Conservation (phyloP, 1,284 basidiomycete genomes). For the Trichosporon coremiiforme region DNA sequence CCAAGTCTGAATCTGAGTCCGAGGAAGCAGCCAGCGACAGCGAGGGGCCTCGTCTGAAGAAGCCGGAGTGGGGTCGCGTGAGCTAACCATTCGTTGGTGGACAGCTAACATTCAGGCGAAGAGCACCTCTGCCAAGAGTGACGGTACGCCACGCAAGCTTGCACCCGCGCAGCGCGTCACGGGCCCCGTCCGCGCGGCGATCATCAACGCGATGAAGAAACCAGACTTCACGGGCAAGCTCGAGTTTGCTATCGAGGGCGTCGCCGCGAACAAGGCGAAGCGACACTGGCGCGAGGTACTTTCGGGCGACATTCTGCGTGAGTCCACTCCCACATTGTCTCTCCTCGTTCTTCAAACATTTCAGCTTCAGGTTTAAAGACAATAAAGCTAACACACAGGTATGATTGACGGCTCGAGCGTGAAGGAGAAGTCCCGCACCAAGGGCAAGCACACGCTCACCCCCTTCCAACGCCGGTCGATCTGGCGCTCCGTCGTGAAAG, state of each 20-base stretch:
- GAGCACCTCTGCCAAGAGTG: not conserved
- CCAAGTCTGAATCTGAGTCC: not conserved
- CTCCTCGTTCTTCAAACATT: no score
- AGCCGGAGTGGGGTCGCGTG: not conserved
- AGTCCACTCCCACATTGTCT: no score
- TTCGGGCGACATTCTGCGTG: constrained; percentile 30
- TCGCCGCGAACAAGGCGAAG: constrained; percentile 29
- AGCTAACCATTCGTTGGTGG: no score
- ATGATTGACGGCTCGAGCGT: constrained; percentile 18
- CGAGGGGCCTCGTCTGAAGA: not conserved
- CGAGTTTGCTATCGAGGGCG: constrained; percentile 26
- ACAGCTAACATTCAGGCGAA: not conserved
- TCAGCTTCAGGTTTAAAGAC: no score
- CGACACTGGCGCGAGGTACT: constrained; percentile 47
- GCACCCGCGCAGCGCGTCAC: constrained; percentile 38
- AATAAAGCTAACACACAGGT: not conserved
- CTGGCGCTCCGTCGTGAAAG: constrained; percentile 32
- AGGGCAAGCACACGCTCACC: constrained; percentile 26
- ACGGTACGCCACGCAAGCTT: constrained; percentile 17
- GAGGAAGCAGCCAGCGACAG: not conserved
- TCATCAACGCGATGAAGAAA: constrained; percentile 32
- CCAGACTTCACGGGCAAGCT: constrained; percentile 29
- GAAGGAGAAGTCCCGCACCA: not conserved
- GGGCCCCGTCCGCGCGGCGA: constrained; percentile 27
- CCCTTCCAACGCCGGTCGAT: constrained; percentile 24